Base-by-base conservation (phyloP, 202 grass and related monocot genomes). In the Zizania palustris region DNA sequence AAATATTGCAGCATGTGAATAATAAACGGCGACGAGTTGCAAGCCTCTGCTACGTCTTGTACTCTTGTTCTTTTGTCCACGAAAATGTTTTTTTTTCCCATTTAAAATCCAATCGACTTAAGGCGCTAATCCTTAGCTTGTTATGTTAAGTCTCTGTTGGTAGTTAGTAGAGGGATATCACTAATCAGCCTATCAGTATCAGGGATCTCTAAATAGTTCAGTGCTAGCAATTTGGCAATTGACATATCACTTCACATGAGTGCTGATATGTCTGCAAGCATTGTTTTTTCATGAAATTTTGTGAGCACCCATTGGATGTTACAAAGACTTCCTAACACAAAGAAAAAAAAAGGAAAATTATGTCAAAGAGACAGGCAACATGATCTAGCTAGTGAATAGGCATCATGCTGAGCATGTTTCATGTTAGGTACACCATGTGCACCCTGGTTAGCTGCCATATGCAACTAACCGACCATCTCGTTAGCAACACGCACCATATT, bases 401-500 rank as follows among this genome's bases (percentile, higher is more conserved):
- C 53, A 65, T 69, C 62, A 63, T 65, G 69, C 28, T 80, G 75
- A 11, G 20, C 50, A 43, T 84, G 28, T 64, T 70, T 48, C 28
- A 11, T 1, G 41, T 64, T 84, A 71, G 75, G 63, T 50, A 69
- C 49, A 65, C 77, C 81, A 71, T 80, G 56, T 64, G 63, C 20
- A n/a, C 38, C 45, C 65, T 60, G 41, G 3, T 74, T 54, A 74
- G 60, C 18, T 71, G 58, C 10, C 75, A 84, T 65, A 43, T 75
- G 46, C 75, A 74, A 21, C 80, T 37, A 71, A 69, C 54, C 11
- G 56, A 20, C 41, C 21, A 58, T 71, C 58, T 67, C 20, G 55
- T 69, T 45, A 69, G 64, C 78, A 80, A 46, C 11, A 65, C 71
- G 69, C 36, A 84, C 71, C 64, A 19, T 50, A 44, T 84, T 59